Evolutionary conservation across 306 rosid genomes (phyloP), one percentile per base, ranked within the genome.

Genomic region (Trichosanthes truncata): DNA sequence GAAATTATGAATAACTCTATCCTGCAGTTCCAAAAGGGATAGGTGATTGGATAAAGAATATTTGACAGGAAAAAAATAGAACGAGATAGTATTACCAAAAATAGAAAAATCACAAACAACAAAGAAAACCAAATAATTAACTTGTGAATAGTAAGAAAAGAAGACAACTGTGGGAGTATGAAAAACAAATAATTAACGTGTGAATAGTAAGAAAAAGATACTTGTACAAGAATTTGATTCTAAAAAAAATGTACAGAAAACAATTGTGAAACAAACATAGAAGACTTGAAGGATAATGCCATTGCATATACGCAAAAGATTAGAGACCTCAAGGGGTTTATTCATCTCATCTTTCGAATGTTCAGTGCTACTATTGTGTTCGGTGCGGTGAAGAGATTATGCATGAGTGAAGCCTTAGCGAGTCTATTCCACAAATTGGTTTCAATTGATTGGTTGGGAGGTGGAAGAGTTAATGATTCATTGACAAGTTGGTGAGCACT

Each of bases 351-450:
- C 98, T 86, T 95, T 97, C 1, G 93, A 89, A 45, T 83, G 89
- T 40, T 92, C 97, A 26, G 89, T 82, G 87, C 90, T 91, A 79
- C 90, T 85, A 69, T 87, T 73, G 78, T 93, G 95, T 81, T 90
- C 93, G 14, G 95, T 90, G 77, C 90, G 97, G 83, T 95, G 96
- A 80, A 95, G 89, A 1, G 99, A 93, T n/a, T n/a, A n/a, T n/a
- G n/a, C n/a, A n/a, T n/a, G 53, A 91, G 81, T 8, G 93, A 88
- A 85, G 97, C 96, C 41, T 91, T 93, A 57, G 97, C 97, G 67
- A 95, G 97, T 83, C 99, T 89, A 77, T 93, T 97, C 92, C 91
- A 95, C 83, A 95, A 82, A 82, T 86, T 95, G 77, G 83, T 82
- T 83, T 92, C 98, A 14, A 91, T 61, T 46, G 80, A 84, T 71